phyloP scores from a whole-genome alignment of 2,329 filamentous ascomycete species.

The Colletotrichum sp. region DNA sequence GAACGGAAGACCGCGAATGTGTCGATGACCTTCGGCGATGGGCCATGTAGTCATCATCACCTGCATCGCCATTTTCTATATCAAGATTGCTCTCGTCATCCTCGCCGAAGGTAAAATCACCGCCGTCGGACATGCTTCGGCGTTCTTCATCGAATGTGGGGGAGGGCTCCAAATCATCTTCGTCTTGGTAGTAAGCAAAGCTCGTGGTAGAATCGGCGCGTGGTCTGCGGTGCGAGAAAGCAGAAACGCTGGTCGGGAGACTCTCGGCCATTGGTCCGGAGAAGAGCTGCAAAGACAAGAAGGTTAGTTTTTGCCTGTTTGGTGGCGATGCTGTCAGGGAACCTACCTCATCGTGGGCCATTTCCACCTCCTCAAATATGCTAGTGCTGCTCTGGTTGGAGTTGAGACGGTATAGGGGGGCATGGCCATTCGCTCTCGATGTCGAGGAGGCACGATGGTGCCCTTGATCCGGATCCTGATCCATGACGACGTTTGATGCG shows the following conservation, averaged over 20 bases:
- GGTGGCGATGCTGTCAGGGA: neutral
- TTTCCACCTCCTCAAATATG: conserved; percentile 95
- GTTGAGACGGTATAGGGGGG: conserved; percentile 64
- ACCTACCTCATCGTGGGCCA: conserved; percentile 91
- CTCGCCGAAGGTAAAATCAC: conserved; percentile 43
- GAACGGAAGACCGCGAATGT: conserved; percentile 60
- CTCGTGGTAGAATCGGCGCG: conserved; percentile 86
- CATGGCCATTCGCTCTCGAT: conserved; percentile 15
- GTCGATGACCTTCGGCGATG: conserved; percentile 69
- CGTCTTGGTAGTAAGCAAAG: conserved; percentile 85
- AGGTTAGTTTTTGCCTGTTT: neutral
- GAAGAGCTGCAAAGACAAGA: conserved; percentile 63
- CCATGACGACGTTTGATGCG: neutral
- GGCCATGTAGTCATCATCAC: conserved; percentile 51
- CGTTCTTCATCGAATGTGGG: conserved; percentile 29
- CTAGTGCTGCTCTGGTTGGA: conserved; percentile 79
- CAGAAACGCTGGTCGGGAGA: conserved; percentile 91
- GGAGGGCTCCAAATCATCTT: conserved; percentile 41
- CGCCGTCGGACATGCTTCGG: conserved; percentile 41
- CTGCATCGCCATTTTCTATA: conserved; percentile 44
- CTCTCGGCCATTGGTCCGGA: conserved; percentile 94
- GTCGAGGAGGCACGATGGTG: conserved; percentile 6
- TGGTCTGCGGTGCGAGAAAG: conserved; percentile 83
- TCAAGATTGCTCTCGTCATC: conserved; percentile 43
- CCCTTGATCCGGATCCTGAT: neutral